These are phyloP conservation scores for Elaeagnus macrophylla DNA, from an alignment of 306 rosid species.

Conservation along the genomic window DNA sequence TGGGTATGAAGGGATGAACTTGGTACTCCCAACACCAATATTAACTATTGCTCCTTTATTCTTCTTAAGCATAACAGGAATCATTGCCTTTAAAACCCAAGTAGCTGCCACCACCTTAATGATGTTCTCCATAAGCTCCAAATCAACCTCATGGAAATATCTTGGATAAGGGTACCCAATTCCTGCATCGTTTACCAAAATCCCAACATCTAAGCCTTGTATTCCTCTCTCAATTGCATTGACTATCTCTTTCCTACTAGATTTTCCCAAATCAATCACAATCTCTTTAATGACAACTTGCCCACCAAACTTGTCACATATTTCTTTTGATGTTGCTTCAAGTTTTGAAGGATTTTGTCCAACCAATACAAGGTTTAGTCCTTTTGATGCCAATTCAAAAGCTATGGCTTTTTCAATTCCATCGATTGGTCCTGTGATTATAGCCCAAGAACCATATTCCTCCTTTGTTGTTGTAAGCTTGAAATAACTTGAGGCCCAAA, in stretches of 20 bases:
- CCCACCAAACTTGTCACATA: slow-evolving; percentile 8
- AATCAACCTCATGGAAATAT: slow-evolving; percentile 34
- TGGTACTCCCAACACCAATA: slow-evolving; percentile 37
- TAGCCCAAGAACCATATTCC: slow-evolving; percentile 66
- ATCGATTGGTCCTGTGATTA: slow-evolving; percentile 62
- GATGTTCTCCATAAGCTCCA: slow-evolving; percentile 9
- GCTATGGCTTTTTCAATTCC: slow-evolving; percentile 74
- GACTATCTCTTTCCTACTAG: slow-evolving; percentile 18
- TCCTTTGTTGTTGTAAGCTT: too few relatives aligned
- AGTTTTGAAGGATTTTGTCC: slow-evolving; percentile 30
- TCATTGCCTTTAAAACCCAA: slow-evolving; percentile 33
- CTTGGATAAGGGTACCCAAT: slow-evolving; percentile 29
- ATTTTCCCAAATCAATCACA: slow-evolving; percentile 24
- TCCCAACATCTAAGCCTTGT: slow-evolving; percentile 15
- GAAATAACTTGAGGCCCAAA: too few relatives aligned
- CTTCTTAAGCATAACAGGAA: slow-evolving; percentile 37
- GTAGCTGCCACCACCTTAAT: slow-evolving; percentile 33
- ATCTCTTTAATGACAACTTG: slow-evolving; percentile 2
- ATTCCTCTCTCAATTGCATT: background rate
- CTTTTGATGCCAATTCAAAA: slow-evolving; percentile 41
- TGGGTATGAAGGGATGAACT: slow-evolving; percentile 37
- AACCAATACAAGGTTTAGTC: slow-evolving; percentile 27
- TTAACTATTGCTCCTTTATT: slow-evolving; percentile 41
- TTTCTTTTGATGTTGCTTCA: slow-evolving; percentile 16
- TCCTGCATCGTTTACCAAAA: slow-evolving; percentile 47